These are phyloP conservation scores for Dissoconium aciculare DNA, from an alignment of 2,329 filamentous ascomycete species.

Conservation along the genomic window DNA sequence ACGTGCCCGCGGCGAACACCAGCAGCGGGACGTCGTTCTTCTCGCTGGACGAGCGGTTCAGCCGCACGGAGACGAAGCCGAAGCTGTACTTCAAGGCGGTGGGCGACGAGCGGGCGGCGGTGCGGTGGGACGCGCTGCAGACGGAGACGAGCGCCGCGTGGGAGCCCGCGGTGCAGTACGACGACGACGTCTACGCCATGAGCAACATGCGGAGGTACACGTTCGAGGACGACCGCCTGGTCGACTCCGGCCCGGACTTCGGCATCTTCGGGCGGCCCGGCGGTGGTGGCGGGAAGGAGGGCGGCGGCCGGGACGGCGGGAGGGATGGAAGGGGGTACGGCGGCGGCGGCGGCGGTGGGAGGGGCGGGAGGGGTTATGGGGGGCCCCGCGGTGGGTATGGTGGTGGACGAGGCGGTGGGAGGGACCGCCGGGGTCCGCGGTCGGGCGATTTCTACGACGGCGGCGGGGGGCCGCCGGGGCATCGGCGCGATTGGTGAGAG, in stretches of 20 bases:
- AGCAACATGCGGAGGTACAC: slow-evolving; percentile 28
- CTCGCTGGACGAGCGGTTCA: slow-evolving; percentile 44
- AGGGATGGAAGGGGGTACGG: slow-evolving; percentile 10
- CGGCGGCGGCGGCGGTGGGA: slow-evolving; percentile 8
- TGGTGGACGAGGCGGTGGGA: slow-evolving; percentile 5
- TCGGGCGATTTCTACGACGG: not conserved
- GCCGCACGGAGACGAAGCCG: slow-evolving; percentile 45
- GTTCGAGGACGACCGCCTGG: slow-evolving; percentile 31
- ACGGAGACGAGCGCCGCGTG: slow-evolving; percentile 30
- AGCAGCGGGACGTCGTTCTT: slow-evolving; percentile 10
- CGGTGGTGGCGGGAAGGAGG: slow-evolving; percentile 5
- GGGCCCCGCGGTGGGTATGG: slow-evolving; percentile 12
- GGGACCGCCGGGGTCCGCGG: slow-evolving; percentile 2
- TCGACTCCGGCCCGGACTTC: slow-evolving; percentile 27
- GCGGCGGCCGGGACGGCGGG: slow-evolving; percentile 9
- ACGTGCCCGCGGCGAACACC: too few species aligned
- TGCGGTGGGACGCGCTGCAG: slow-evolving; percentile 48
- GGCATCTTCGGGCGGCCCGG: slow-evolving; percentile 17
- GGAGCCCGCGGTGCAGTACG: slow-evolving; percentile 20
- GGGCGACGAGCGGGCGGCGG: slow-evolving; percentile 45
- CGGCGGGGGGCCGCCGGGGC: too few species aligned
- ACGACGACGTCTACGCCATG: slow-evolving; percentile 15
- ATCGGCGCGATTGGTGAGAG: too few species aligned
- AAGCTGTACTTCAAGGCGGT: slow-evolving; percentile 54
- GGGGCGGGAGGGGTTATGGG: slow-evolving; percentile 11